A percentile compares a stretch with the other conserved stretches of the same genome.
These are phyloP conservation scores for Ophiostoma sp. DNA, from an alignment of 2,329 filamentous ascomycete species.

Conservation along the genomic window DNA sequence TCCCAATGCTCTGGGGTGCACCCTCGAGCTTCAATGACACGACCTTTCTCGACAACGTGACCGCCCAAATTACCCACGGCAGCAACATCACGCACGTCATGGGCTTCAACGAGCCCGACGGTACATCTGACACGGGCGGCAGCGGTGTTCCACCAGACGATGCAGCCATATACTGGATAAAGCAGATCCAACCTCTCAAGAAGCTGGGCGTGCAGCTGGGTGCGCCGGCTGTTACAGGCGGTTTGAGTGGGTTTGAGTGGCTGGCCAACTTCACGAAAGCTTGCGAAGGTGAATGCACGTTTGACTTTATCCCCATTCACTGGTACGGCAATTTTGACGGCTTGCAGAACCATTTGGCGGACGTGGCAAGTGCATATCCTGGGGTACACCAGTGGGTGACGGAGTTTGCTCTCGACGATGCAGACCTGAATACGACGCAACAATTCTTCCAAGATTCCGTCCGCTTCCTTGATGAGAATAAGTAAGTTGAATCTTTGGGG, in stretches of 20 bases:
- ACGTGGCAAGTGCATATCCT: slow-evolving; percentile 53
- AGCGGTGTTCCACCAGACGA: slow-evolving; percentile 57
- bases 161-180: slow-evolving; percentile 69
- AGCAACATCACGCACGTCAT: slow-evolving; percentile 66
- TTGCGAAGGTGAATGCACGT: slow-evolving; percentile 62
- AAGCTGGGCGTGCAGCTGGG: slow-evolving; percentile 66
- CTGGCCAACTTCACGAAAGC: slow-evolving; percentile 62
- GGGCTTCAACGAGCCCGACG: slow-evolving; percentile 78
- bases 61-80: slow-evolving; percentile 51
- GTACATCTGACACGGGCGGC: slow-evolving; percentile 56
- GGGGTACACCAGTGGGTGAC: slow-evolving; percentile 71
- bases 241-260: slow-evolving; percentile 62
- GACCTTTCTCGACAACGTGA: slow-evolving; percentile 62
- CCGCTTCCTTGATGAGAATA: slow-evolving; percentile 62
- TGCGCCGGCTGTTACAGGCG: slow-evolving; percentile 69
- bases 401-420: slow-evolving; percentile 66
- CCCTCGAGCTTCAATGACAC: slow-evolving; percentile 50
- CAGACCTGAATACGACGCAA: slow-evolving; percentile 58
- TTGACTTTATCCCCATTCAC: slow-evolving; percentile 62
- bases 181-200: slow-evolving; percentile 67
- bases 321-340: slow-evolving; percentile 71
- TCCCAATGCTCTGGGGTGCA: slow-evolving; percentile 77
- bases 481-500: too few species aligned
- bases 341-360: slow-evolving; percentile 64
- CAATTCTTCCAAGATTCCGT: slow-evolving; percentile 66